phyloP scores from a whole-genome alignment of 2,329 filamentous ascomycete genomes.

The Acephala macrosclerotiorum region DNA sequence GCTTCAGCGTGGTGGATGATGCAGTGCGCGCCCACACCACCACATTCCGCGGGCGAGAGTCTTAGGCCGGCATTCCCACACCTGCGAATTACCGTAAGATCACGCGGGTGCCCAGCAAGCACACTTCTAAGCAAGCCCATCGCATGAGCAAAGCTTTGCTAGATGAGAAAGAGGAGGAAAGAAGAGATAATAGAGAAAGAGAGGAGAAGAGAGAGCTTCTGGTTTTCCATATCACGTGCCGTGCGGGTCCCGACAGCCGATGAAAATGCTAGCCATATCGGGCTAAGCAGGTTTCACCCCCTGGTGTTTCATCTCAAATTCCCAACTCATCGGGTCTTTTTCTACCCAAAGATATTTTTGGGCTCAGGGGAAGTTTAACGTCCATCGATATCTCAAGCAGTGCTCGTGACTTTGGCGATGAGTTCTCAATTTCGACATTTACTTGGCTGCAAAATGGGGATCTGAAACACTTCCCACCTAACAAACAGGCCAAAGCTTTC shows the following conservation, averaged over 20 bases:
- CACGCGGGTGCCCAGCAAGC: slow-evolving; percentile 2
- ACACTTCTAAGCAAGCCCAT: background rate
- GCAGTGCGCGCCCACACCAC: background rate
- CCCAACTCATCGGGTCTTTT: slow-evolving; percentile 5
- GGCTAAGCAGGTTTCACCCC: background rate
- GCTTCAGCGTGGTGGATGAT: background rate
- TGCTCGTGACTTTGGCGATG: background rate
- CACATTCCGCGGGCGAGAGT: background rate
- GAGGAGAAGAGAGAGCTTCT: too few relatives aligned
- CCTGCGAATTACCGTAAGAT: slow-evolving; percentile 1
- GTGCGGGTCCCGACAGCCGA: background rate
- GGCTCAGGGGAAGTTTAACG: background rate
- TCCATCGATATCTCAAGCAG: too few relatives aligned
- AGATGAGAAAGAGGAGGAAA: too few relatives aligned
- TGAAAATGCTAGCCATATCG: background rate
- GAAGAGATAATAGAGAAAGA: too few relatives aligned
- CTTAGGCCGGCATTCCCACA: background rate
- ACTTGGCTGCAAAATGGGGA: background rate
- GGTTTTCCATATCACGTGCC: too few relatives aligned
- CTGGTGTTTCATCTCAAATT: background rate
- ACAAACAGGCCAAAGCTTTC: background rate
- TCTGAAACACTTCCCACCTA: background rate
- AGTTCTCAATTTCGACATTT: background rate
- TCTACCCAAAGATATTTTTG: background rate
- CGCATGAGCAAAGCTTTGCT: background rate